Conservation (phyloP, 2,329 filamentous ascomycete species). For the Geosmithia putterillii region DNA sequence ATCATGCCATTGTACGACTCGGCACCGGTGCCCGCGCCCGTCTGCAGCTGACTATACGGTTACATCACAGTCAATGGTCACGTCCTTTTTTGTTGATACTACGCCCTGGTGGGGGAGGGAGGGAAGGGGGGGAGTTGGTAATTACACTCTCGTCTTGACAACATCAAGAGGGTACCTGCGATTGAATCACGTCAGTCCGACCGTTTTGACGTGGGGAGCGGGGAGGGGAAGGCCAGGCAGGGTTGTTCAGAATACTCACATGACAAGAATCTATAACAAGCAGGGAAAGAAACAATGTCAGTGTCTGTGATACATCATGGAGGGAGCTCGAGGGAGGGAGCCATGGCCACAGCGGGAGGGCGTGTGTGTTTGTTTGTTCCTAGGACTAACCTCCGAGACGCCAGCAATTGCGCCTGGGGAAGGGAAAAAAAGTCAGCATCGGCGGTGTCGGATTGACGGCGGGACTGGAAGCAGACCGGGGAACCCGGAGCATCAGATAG, state of each 20-base stretch:
- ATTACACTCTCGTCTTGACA: constrained; percentile 89
- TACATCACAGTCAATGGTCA: not conserved
- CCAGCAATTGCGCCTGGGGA: constrained; percentile 78
- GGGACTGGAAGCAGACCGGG: not conserved
- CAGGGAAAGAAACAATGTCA: not conserved
- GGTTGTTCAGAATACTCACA: constrained; percentile 39
- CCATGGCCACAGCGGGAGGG: not conserved
- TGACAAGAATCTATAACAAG: constrained; percentile 62
- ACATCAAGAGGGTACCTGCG: constrained; percentile 95
- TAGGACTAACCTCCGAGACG: constrained; percentile 95
- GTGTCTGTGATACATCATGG: not conserved
- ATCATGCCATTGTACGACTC: constrained; percentile 95
- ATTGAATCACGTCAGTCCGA: not conserved
- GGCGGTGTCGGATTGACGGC: not conserved
- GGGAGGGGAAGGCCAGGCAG: not conserved
- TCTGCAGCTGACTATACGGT: constrained; percentile 78
- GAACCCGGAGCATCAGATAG: not conserved
- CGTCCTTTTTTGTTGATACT: not conserved
- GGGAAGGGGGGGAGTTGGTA: constrained; percentile 5
- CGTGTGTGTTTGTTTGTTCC: constrained; percentile 14
- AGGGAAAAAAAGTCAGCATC: constrained; percentile 2
- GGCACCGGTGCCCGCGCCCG: constrained; percentile 56
- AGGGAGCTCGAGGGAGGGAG: not conserved
- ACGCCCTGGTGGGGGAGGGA: constrained; percentile 6
- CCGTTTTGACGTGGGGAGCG: not conserved